Percentiles rank a stretch among this genome's conserved stretches.
phyloP scores from a whole-genome alignment of 2,329 filamentous ascomycete genomes.

The Zymoseptoria crescenta region DNA sequence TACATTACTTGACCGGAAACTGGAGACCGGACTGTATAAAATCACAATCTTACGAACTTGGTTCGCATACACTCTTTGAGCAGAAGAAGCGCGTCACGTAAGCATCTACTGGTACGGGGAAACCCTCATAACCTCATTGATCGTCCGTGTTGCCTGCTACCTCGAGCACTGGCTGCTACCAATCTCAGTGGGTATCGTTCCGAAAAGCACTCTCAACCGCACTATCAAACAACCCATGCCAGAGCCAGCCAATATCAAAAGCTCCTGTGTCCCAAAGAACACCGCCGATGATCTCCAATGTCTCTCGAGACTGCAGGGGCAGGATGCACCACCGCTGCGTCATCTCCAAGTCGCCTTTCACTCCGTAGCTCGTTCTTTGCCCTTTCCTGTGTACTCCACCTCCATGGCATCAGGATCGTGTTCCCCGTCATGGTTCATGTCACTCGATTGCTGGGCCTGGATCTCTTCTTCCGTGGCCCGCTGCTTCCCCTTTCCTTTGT shows the following conservation, averaged over 20 bases:
- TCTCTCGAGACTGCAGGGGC: neutral
- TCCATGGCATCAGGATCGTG: neutral
- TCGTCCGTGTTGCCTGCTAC: neutral
- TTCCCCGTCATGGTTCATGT: neutral
- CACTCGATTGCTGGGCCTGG: neutral
- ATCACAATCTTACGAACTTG: neutral
- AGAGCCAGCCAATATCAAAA: neutral
- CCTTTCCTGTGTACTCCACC: neutral
- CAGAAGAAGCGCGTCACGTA: slow-evolving; percentile 6
- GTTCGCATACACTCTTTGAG: neutral
- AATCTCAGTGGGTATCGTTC: neutral
- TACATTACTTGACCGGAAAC: neutral
- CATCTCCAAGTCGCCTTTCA: neutral
- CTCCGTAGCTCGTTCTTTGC: neutral
- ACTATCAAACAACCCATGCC: neutral
- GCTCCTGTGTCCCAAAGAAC: neutral
- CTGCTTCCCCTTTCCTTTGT: neutral
- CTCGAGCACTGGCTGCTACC: neutral
- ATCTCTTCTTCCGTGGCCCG: neutral
- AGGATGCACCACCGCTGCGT: neutral
- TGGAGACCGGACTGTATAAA: neutral
- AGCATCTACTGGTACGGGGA: neutral
- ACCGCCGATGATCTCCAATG: neutral
- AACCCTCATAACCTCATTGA: neutral
- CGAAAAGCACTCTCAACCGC: neutral